A percentile compares a stretch with the other conserved stretches of the same genome.
phyloP scores from a whole-genome alignment of 306 rosid genomes.

The Vicia villosa region DNA sequence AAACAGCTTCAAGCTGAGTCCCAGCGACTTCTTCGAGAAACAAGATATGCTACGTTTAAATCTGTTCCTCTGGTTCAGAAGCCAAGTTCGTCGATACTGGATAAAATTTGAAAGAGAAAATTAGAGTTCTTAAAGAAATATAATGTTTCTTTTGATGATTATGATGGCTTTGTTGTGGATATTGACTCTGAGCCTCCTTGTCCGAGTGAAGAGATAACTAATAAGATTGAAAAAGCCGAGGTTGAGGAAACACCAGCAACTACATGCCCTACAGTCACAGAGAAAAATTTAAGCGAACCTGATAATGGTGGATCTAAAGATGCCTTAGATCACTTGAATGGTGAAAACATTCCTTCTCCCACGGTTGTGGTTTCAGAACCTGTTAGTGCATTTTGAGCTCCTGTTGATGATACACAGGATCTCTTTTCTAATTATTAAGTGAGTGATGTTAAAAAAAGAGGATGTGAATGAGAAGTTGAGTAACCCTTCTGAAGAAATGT shows the following conservation, averaged over 20 bases:
- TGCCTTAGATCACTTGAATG: slow-evolving; percentile 1
- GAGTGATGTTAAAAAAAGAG: slow-evolving; percentile 48
- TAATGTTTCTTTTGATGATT: slow-evolving; percentile 35
- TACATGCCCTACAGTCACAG: slow-evolving; percentile 28
- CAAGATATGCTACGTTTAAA: slow-evolving; percentile 77
- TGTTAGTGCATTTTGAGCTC: slow-evolving; percentile 63
- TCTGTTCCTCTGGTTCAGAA: slow-evolving; percentile 64
- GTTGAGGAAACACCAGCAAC: slow-evolving; percentile 39
- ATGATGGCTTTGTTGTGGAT: slow-evolving; percentile 19
- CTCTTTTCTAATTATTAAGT: slow-evolving; percentile 63
- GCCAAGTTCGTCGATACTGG: slow-evolving; percentile 84
- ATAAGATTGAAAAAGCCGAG: slow-evolving; percentile 12
- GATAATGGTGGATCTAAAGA: slow-evolving; percentile 36
- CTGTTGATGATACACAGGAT: slow-evolving; percentile 83
- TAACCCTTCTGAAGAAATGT: slow-evolving; percentile 56
- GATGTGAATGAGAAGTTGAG: slow-evolving; percentile 43
- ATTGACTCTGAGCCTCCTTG: slow-evolving; percentile 18
- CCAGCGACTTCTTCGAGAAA: slow-evolving; percentile 89
- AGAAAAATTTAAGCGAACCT: slow-evolving; percentile 16
- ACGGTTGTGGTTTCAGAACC: slow-evolving; percentile 51
- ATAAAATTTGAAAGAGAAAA: slow-evolving; percentile 77
- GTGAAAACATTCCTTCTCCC: slow-evolving; percentile 39
- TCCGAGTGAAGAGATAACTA: slow-evolving; percentile 25
- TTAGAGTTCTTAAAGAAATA: slow-evolving; percentile 71
- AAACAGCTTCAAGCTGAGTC: slow-evolving; percentile 77